Evolutionary conservation across 1,139 yeast species (phyloP).

Genomic region (Suzukiozyma palmioleophila): DNA sequence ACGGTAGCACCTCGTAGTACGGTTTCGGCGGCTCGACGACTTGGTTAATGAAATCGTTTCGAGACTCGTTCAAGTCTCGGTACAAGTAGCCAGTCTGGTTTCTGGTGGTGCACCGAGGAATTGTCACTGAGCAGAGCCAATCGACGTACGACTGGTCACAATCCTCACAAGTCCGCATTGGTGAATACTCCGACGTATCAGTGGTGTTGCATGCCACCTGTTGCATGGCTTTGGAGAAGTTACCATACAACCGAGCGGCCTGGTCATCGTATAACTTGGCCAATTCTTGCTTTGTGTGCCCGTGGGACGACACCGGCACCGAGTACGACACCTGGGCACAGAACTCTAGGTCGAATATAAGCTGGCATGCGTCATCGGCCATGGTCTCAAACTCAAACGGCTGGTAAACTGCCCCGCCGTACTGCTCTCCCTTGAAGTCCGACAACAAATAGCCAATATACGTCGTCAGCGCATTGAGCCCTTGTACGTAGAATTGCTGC

Average conservation of each 20-base stretch:
- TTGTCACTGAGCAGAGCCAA: conserved; percentile 88
- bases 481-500: conserved; percentile 59
- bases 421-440: conserved; percentile 34
- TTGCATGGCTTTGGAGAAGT: conserved; percentile 73
- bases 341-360: conserved; percentile 70
- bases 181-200: conserved; percentile 67
- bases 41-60: conserved; percentile 58
- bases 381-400: conserved; percentile 62
- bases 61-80: conserved; percentile 49
- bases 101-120: conserved; percentile 76
- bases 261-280: conserved; percentile 53
- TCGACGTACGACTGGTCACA: conserved; percentile 70
- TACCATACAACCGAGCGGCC: conserved; percentile 52
- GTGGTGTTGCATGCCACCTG: conserved; percentile 75
- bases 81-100: conserved; percentile 42
- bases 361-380: conserved; percentile 55
- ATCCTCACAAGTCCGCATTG: conserved; percentile 65
- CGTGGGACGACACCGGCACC: conserved; percentile 60
- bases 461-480: conserved; percentile 55
- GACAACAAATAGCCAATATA: conserved; percentile 67
- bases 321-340: conserved; percentile 83
- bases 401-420: conserved; percentile 66
- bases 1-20: conserved; percentile 83
- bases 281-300: conserved; percentile 18
- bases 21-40: conserved; percentile 52